These are phyloP conservation scores for Pythium vanterpoolii DNA, from an alignment of 352 stramenopile genomes.

Conservation along the genomic window DNA sequence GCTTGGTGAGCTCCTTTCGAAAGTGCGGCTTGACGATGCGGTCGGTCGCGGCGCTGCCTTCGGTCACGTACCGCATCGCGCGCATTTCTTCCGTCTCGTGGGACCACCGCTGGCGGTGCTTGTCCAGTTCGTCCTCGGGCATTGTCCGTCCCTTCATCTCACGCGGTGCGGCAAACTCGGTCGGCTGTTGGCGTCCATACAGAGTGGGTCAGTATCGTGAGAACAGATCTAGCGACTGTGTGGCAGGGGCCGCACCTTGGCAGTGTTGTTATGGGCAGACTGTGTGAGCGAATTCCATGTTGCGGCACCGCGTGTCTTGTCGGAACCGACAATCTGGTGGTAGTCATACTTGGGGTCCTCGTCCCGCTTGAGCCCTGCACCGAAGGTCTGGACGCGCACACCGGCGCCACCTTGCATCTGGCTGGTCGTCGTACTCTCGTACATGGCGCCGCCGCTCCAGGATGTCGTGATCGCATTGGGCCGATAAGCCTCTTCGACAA, in stretches of 20 bases:
- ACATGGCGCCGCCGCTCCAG: slow-evolving; percentile 44
- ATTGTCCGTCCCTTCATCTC: slow-evolving; percentile 50
- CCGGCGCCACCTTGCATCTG: slow-evolving; percentile 57
- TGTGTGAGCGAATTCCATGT: slow-evolving; percentile 65
- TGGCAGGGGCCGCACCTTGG: slow-evolving; percentile 25
- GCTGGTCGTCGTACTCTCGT: slow-evolving; percentile 46
- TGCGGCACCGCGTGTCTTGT: slow-evolving; percentile 42
- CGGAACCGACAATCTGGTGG: slow-evolving; percentile 54
- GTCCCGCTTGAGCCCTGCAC: slow-evolving; percentile 37
- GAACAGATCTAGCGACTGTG: too few species aligned
- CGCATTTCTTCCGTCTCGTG: slow-evolving; percentile 52
- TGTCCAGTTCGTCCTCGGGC: slow-evolving; percentile 46
- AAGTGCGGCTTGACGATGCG: slow-evolving; percentile 44
- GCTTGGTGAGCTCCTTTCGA: slow-evolving; percentile 57
- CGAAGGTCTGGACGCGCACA: slow-evolving; percentile 36
- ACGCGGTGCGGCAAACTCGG: slow-evolving; percentile 61
- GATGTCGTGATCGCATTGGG: slow-evolving; percentile 41
- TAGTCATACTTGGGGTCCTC: slow-evolving; percentile 72
- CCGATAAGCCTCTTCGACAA: slow-evolving; percentile 74
- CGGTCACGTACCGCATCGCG: slow-evolving; percentile 55
- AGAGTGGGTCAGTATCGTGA: background rate
- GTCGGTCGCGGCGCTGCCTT: slow-evolving; percentile 44
- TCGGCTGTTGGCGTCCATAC: slow-evolving; percentile 23
- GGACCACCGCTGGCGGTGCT: slow-evolving; percentile 59
- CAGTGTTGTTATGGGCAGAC: slow-evolving; percentile 51